These are phyloP conservation scores for Aspergillus costaricaensis DNA, from an alignment of 2,329 filamentous ascomycete genomes.

Conservation along the genomic window DNA sequence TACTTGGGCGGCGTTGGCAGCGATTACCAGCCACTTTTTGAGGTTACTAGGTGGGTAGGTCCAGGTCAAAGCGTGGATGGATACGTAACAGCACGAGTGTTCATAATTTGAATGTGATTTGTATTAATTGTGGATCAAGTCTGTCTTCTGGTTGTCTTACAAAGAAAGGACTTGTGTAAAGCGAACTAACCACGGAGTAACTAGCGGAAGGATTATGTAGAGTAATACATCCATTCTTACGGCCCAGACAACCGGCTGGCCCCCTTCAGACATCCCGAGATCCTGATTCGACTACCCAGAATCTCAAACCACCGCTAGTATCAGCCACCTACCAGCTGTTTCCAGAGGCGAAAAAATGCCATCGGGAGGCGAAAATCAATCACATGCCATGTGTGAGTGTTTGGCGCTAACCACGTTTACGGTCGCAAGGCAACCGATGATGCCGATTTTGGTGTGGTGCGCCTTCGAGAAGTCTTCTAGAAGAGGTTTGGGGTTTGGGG, in stretches of 20 bases:
- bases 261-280: not conserved
- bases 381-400: not conserved
- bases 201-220: no score
- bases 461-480: constrained; percentile 23
- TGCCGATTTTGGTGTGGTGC: no score
- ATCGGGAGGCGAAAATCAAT: not conserved
- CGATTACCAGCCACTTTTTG: not conserved
- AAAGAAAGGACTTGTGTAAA: not conserved
- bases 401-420: constrained; percentile 11
- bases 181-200: no score
- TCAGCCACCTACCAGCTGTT: not conserved
- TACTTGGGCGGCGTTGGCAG: no score
- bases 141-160: not conserved
- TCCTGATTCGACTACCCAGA: not conserved
- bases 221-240: not conserved
- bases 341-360: not conserved
- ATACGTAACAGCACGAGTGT: not conserved
- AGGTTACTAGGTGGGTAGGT: not conserved
- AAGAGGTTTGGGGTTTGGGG: constrained; percentile 5
- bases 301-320: not conserved
- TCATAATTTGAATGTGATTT: not conserved
- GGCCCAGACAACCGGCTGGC: not conserved
- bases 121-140: not conserved
- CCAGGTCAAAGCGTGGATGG: not conserved
- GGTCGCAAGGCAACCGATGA: not conserved